Conservation (phyloP, 2,329 filamentous ascomycete genomes). For the Orbilia oligospora region DNA sequence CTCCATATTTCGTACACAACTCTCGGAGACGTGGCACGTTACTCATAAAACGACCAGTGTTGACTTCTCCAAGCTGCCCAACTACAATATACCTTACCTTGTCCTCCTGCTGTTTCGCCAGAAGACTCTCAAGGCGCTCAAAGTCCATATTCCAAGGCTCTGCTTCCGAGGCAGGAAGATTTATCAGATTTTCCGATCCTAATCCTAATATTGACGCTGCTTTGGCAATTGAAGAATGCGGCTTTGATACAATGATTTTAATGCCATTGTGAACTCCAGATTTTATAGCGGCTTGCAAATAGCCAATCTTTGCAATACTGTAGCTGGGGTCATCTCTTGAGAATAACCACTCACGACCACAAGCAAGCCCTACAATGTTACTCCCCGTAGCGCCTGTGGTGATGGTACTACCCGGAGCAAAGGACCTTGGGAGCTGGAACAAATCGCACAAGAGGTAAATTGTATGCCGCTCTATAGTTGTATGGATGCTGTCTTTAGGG, state of each 20-base stretch:
- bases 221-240: slow-evolving; percentile 87
- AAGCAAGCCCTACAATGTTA: slow-evolving; percentile 77
- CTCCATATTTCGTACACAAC: slow-evolving; percentile 78
- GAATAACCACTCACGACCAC: slow-evolving; percentile 79
- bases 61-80: slow-evolving; percentile 90
- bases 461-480: slow-evolving; percentile 81
- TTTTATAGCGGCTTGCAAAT: slow-evolving; percentile 76
- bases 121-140: slow-evolving; percentile 74
- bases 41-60: slow-evolving; percentile 82
- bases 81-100: slow-evolving; percentile 79
- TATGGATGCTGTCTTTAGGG: slow-evolving; percentile 80
- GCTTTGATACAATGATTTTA: slow-evolving; percentile 83
- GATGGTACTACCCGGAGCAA: slow-evolving; percentile 67
- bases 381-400: slow-evolving; percentile 80
- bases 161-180: slow-evolving; percentile 71
- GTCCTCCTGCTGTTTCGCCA: slow-evolving; percentile 67
- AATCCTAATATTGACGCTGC: slow-evolving; percentile 86
- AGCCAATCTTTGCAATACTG: slow-evolving; percentile 77
- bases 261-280: slow-evolving; percentile 76
- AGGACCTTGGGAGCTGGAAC: slow-evolving; percentile 77
- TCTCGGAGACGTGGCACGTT: slow-evolving; percentile 73
- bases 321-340: slow-evolving; percentile 65
- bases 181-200: slow-evolving; percentile 77
- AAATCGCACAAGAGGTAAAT: slow-evolving; percentile 79
- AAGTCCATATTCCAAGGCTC: slow-evolving; percentile 81